phyloP scores from a whole-genome alignment of 768 basidiomycete genomes.

The Boletellus ananiceps region DNA sequence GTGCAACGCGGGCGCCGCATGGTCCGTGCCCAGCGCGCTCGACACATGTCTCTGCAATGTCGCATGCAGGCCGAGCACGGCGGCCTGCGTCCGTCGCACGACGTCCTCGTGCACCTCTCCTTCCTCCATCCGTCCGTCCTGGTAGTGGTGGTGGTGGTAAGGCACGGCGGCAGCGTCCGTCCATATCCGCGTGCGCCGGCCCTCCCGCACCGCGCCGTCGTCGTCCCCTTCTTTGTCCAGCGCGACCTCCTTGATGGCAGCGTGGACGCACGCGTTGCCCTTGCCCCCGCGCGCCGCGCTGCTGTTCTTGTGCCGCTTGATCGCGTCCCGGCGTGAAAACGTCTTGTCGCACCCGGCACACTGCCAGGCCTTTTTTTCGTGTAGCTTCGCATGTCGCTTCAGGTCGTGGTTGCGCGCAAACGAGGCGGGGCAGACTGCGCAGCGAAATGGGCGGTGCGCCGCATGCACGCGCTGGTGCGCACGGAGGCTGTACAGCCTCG shows the following conservation, averaged over 20 bases:
- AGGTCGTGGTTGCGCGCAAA: constrained; percentile 78
- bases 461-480: constrained; percentile 68
- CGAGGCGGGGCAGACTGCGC: constrained; percentile 62
- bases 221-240: constrained; percentile 35
- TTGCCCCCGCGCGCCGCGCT: constrained; percentile 47
- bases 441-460: constrained; percentile 60
- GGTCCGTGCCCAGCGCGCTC: constrained; percentile 44
- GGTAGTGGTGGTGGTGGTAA: constrained; percentile 5
- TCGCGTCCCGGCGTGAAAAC: constrained; percentile 74
- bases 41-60: constrained; percentile 57
- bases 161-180: constrained; percentile 48
- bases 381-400: constrained; percentile 69
- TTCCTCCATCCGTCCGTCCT: constrained; percentile 44
- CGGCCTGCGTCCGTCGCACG: constrained; percentile 46
- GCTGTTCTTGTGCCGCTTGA: constrained; percentile 71
- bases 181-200: constrained; percentile 62
- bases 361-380: constrained; percentile 69
- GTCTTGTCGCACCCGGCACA: constrained; percentile 70
- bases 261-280: constrained; percentile 49
- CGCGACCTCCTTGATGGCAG: constrained; percentile 60
- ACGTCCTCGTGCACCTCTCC: constrained; percentile 53
- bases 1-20: constrained; percentile 27
- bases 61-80: constrained; percentile 51
- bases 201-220: constrained; percentile 43
- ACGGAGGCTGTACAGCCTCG: constrained; percentile 63